phyloP scores from a whole-genome alignment of 2,329 filamentous ascomycete species.

The Triangularia setosa region DNA sequence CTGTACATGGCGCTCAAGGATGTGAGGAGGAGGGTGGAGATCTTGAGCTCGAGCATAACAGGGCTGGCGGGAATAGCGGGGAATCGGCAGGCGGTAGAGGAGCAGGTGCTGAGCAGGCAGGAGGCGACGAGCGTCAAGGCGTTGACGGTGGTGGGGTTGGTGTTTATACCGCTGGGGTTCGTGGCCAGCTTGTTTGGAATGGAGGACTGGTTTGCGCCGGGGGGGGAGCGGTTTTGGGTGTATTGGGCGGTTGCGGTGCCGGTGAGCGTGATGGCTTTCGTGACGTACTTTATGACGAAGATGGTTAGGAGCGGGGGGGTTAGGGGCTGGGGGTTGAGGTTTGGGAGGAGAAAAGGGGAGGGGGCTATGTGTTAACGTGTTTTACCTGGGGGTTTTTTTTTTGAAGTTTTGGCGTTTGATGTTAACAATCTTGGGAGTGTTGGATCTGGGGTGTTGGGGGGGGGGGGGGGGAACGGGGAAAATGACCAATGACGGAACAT shows the following conservation, averaged over 20 bases:
- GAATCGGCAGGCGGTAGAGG: neutral
- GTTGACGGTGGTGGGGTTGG: neutral
- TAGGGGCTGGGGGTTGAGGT: neutral
- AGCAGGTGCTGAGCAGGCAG: neutral
- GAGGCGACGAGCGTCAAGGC: neutral
- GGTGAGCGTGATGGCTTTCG: neutral
- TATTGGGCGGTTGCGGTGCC: neutral
- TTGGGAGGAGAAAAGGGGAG: neutral
- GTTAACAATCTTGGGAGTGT: too few species aligned
- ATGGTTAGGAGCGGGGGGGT: neutral
- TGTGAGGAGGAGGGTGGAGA: neutral
- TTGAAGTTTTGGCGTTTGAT: neutral
- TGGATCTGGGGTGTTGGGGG: too few species aligned
- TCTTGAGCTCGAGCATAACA: neutral
- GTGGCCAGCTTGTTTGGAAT: neutral
- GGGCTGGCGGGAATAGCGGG: neutral
- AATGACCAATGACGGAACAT: neutral
- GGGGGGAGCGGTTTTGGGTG: neutral
- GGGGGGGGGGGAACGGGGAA: too few species aligned
- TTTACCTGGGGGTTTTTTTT: neutral
- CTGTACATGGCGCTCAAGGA: neutral
- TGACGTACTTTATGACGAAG: neutral
- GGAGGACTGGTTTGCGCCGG: neutral
- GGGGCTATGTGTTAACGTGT: neutral
- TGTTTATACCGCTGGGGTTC: neutral